Percentiles rank a stretch among this genome's conserved stretches.
These are phyloP conservation scores for Musa schizocarpa DNA, from an alignment of 176 grass and related monocot species.

Conservation along the genomic window DNA sequence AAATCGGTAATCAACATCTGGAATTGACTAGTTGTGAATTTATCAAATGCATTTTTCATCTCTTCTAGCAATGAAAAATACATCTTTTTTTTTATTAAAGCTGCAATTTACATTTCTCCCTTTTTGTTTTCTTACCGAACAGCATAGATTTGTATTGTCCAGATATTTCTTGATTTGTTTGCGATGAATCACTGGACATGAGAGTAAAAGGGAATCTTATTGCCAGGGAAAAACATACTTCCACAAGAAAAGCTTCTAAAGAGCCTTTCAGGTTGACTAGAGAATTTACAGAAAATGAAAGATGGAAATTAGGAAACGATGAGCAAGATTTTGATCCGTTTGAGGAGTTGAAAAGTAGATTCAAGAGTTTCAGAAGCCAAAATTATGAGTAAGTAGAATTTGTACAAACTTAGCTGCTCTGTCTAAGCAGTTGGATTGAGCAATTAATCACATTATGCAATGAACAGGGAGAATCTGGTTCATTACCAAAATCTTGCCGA, in stretches of 20 bases:
- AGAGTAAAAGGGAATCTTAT: constrained; percentile 19
- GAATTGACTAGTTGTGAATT: too few species aligned
- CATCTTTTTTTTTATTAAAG: too few species aligned
- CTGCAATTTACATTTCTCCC: neutral
- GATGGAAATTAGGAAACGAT: constrained; percentile 24
- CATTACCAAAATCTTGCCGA: constrained; percentile 62
- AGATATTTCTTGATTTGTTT: neutral
- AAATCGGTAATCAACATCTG: too few species aligned
- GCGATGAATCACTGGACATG: neutral
- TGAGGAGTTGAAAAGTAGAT: constrained; percentile 56
- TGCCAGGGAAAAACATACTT: constrained; percentile 41
- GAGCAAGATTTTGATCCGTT: constrained; percentile 44
- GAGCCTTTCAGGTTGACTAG: constrained; percentile 44
- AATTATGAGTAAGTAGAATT: constrained; percentile 67
- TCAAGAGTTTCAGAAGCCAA: constrained; percentile 56
- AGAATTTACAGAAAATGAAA: constrained; percentile 35
- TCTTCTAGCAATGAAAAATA: too few species aligned
- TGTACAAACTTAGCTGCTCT: constrained; percentile 10
- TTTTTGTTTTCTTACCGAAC: neutral
- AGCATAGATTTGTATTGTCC: neutral
- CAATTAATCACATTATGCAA: constrained; percentile 25
- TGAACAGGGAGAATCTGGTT: constrained; percentile 41
- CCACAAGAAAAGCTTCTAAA: constrained; percentile 29
- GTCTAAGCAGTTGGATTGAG: constrained; percentile 3
- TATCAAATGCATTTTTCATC: too few species aligned